Evolutionary conservation across 805 yeast genomes (phyloP), one percentile per base, ranked within the genome.

Genomic region (Candida bentonensis): DNA sequence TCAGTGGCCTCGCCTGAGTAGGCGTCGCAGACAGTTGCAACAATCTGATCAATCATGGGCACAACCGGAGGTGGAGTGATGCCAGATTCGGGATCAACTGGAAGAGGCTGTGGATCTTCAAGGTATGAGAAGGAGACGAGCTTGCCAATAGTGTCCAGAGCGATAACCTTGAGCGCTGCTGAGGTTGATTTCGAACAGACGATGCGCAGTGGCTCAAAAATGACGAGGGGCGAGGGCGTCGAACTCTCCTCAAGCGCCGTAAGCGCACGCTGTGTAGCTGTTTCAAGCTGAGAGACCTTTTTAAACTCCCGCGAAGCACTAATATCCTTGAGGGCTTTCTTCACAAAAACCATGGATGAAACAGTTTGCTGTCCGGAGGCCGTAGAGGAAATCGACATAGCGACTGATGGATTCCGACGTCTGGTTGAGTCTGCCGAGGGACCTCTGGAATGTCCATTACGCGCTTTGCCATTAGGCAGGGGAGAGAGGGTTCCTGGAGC

Each of bases 1-100:
- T 88, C 94, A 0, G 97, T 86, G 1, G 87, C 86, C 61, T 92
- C 98, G 34, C 94, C 94, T 49, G 81, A 84, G 60, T 85, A 89
- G 51, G 94, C 82, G 22, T 80, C 77, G 21, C 92, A 76, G 21
- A 88, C 83, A 15, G 87, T 82, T 50, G 81, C 82, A 36, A 89
- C 82, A 0, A 94, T 86, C 21, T 82, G 82, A 58, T 84, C 92
- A 23, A 92, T 78, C 48, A 85, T 57, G 21, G 72, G 70, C 17
- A 76, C 69, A 41, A 73, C 73, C 22, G 73, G 73, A 5, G 73
- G 74, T 1, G 73, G 76, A 0, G 74, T 68, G 15, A 75, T 73
- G 33, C 70, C 68, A 21, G 64, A 61, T 13, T 57, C 61, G 5
- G 59, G 63, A 4, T 57, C 59, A 17, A 55, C 58, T 15, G 53